Evolutionary conservation across 169 alveolate species (phyloP).

Genomic region (Theileria luwenshuni): DNA sequence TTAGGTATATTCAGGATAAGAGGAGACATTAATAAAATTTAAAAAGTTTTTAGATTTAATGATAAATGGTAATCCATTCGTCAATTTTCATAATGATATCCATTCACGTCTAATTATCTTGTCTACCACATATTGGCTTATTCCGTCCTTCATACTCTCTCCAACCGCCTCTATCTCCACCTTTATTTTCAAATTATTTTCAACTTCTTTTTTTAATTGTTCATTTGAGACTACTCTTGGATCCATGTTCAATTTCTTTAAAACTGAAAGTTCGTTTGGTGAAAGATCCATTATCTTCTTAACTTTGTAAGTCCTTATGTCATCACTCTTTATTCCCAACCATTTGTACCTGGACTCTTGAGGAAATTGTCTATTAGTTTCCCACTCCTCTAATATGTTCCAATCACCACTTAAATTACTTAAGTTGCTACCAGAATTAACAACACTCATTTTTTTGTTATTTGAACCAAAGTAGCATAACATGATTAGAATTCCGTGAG

Average conservation of each 20-base stretch:
- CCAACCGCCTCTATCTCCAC: conserved; percentile 68
- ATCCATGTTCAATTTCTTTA: conserved; percentile 37
- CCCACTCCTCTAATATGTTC: background rate
- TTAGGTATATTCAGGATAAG: conserved; percentile 20
- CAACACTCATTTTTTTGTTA: background rate
- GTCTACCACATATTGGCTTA: conserved; percentile 30
- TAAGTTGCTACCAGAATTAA: too few relatives aligned
- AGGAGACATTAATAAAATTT: background rate
- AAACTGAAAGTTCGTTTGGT: conserved; percentile 38
- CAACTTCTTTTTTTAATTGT: conserved; percentile 26
- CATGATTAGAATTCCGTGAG: conserved; percentile 66
- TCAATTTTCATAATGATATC: too few relatives aligned
- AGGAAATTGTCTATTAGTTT: conserved; percentile 4
- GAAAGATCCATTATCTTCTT: conserved; percentile 44
- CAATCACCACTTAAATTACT: conserved; percentile 5
- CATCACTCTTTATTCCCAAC: conserved; percentile 59
- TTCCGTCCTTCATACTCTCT: conserved; percentile 33
- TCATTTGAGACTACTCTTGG: conserved; percentile 28
- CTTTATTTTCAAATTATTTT: conserved; percentile 30
- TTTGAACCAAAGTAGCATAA: conserved; percentile 54
- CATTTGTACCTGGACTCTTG: conserved; percentile 40
- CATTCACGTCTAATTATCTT: too few relatives aligned
- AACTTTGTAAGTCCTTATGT: conserved; percentile 33
- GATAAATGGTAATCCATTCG: too few relatives aligned
- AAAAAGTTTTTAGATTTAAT: background rate